phyloP scores from a whole-genome alignment of 2,329 filamentous ascomycete genomes.

The Botrytis cinerea region DNA sequence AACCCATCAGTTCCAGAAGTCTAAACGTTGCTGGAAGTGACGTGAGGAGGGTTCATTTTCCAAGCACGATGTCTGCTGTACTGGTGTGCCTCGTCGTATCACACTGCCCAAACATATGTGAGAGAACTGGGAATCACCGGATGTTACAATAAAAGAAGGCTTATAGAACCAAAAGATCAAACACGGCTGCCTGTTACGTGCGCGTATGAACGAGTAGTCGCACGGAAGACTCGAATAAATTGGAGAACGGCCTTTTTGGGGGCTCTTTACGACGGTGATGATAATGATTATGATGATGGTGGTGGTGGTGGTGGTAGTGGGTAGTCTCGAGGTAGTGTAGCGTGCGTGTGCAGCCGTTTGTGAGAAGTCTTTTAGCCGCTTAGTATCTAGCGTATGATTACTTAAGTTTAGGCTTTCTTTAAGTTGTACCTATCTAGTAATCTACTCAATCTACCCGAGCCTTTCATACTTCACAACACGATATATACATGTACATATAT shows the following conservation, averaged over 20 bases:
- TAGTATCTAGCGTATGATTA: not conserved
- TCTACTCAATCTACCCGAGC: not conserved
- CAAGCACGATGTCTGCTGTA: not conserved
- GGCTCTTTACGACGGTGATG: not conserved
- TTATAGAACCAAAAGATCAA: not conserved
- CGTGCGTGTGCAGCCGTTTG: too few species aligned
- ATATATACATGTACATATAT: not conserved
- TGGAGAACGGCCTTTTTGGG: not conserved
- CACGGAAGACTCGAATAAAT: not conserved
- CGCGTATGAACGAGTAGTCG: too few species aligned
- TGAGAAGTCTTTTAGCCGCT: not conserved
- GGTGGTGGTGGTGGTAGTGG: not conserved
- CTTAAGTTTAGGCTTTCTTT: not conserved
- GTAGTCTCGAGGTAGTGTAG: not conserved
- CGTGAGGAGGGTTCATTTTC: not conserved
- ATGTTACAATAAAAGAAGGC: not conserved
- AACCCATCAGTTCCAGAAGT: not conserved
- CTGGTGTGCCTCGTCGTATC: not conserved
- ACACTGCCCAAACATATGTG: not conserved
- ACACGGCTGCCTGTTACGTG: not conserved
- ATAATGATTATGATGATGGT: not conserved
- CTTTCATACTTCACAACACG: not conserved
- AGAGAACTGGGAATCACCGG: not conserved
- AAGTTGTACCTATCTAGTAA: not conserved
- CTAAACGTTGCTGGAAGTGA: not conserved